Evolutionary conservation across 2,329 filamentous ascomycete genomes (phyloP).

Genomic region (Seiridium cupressi): DNA sequence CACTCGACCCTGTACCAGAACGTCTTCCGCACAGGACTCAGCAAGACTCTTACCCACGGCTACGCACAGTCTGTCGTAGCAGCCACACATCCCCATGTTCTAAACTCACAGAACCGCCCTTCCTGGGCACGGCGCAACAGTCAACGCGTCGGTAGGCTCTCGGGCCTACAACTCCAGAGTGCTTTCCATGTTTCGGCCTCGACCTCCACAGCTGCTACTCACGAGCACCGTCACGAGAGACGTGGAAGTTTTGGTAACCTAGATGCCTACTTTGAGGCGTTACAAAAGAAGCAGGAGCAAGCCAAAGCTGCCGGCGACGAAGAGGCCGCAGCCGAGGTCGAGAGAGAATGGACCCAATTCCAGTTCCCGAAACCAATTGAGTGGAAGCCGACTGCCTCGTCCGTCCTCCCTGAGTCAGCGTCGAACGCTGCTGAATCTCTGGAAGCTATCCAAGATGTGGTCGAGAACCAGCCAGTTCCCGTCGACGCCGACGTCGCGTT

Average conservation of each 20-base stretch:
- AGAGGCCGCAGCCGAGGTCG: constrained; percentile 48
- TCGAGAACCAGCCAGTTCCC: constrained; percentile 35
- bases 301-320: constrained; percentile 46
- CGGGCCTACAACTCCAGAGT: constrained; percentile 69
- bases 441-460: constrained; percentile 24
- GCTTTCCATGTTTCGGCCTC: constrained; percentile 66
- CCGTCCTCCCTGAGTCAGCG: constrained; percentile 54
- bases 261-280: constrained; percentile 89
- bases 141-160: constrained; percentile 53
- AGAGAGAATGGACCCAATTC: constrained; percentile 88
- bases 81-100: constrained; percentile 77
- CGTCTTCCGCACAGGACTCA: constrained; percentile 96
- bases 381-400: constrained; percentile 68
- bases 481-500: constrained; percentile 58
- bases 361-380: constrained; percentile 86
- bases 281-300: constrained; percentile 61
- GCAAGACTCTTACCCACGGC: constrained; percentile 95
- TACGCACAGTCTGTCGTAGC: constrained; percentile 98
- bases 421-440: constrained; percentile 43
- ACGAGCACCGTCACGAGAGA: constrained; percentile 57
- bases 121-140: constrained; percentile 59
- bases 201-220: constrained; percentile 46
- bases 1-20: constrained; percentile 68
- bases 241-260: constrained; percentile 60
- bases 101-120: constrained; percentile 69